Evolutionary conservation across 305 asterid species (phyloP).

Genomic region (Euphrasia arctica): DNA sequence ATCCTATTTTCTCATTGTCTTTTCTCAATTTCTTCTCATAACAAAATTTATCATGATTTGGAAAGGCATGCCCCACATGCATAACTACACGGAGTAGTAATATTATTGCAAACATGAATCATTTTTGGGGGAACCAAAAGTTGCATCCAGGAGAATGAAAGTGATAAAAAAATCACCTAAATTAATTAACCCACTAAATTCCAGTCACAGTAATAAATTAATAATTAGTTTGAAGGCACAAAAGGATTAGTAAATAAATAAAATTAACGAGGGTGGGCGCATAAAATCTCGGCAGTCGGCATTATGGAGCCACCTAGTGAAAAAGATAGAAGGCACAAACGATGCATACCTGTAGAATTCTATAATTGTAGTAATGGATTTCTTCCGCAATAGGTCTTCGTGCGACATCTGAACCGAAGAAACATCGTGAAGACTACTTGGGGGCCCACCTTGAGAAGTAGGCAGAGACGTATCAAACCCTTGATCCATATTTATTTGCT

Average conservation of each 20-base stretch:
- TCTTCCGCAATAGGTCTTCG: constrained; percentile 55
- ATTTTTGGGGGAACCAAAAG: background rate
- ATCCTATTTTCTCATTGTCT: background rate
- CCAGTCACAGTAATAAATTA: too few relatives aligned
- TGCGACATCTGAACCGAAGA: constrained; percentile 43
- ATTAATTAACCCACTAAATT: too few relatives aligned
- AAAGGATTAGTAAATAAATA: too few relatives aligned
- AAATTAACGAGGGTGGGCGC: too few relatives aligned
- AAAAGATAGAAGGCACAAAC: background rate
- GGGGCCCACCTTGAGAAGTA: constrained; percentile 39
- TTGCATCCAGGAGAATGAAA: background rate
- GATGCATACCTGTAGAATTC: constrained; percentile 72
- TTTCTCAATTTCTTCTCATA: too few relatives aligned
- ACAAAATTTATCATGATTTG: too few relatives aligned
- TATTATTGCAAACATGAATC: too few relatives aligned
- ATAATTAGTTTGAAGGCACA: too few relatives aligned
- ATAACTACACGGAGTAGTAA: too few relatives aligned
- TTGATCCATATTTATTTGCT: constrained; percentile 41
- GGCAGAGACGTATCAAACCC: constrained; percentile 44
- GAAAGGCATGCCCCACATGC: too few relatives aligned
- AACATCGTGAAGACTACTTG: constrained; percentile 29
- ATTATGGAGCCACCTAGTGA: background rate
- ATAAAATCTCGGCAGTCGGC: too few relatives aligned
- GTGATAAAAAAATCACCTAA: too few relatives aligned
- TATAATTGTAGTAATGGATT: constrained; percentile 59